A percentile compares a stretch with the other conserved stretches of the same genome.
These are phyloP conservation scores for Acanthamoeba culbertsoni DNA, from an alignment of 208 protist genomes.

Conservation along the genomic window DNA sequence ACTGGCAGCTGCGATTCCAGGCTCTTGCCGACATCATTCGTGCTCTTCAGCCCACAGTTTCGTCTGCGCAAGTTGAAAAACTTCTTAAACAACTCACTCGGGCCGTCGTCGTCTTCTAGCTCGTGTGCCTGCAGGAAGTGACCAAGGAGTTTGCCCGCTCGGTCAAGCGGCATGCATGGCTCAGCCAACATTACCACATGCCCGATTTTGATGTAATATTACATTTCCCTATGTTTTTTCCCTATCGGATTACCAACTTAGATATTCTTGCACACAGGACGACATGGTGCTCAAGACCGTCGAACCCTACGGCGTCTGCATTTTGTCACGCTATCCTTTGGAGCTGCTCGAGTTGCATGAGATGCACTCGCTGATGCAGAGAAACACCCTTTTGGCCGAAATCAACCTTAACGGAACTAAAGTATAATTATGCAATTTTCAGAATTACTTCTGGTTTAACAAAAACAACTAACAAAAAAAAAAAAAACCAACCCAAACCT, in stretches of 20 bases:
- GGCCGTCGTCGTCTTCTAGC: neutral
- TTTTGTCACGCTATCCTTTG: neutral
- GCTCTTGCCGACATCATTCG: neutral
- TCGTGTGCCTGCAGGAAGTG: neutral
- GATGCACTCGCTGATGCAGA: constrained; percentile 3
- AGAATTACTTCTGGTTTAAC: neutral
- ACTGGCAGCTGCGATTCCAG: neutral
- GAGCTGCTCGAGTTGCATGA: neutral
- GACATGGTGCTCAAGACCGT: neutral
- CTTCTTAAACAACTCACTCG: neutral
- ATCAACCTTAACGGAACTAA: neutral
- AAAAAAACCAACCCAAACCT: neutral
- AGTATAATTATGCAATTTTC: neutral
- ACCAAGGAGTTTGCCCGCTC: neutral
- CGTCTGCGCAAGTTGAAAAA: neutral
- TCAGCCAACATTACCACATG: constrained; percentile 30
- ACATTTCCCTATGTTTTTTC: neutral
- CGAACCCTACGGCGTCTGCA: neutral
- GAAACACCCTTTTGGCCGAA: neutral
- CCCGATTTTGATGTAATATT: neutral
- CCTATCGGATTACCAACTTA: no score
- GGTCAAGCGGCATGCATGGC: neutral
- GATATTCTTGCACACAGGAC: neutral
- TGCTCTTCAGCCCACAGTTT: neutral
- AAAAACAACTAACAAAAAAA: neutral